phyloP scores from a whole-genome alignment of 1,284 basidiomycete genomes.

The Marasmius oreades region DNA sequence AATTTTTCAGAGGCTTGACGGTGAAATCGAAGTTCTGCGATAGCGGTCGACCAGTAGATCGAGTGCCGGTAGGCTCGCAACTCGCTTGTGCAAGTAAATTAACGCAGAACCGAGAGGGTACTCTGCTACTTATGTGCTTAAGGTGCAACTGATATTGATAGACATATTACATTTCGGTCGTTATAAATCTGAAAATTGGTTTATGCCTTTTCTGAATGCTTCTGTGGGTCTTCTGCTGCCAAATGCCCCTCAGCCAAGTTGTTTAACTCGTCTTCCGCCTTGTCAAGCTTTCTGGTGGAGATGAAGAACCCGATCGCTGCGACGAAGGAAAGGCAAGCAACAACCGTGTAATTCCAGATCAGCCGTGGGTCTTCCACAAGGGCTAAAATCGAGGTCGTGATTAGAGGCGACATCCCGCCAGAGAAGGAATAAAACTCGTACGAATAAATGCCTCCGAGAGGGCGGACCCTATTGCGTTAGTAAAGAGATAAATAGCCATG shows the following conservation, averaged over 20 bases:
- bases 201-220: background rate
- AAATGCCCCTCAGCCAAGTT: background rate
- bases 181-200: background rate
- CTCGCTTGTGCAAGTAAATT: no score
- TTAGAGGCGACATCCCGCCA: background rate
- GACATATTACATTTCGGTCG: background rate
- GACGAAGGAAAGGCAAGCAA: slow-evolving; percentile 23
- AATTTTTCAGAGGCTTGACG: no score
- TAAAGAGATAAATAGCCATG: slow-evolving; percentile 74
- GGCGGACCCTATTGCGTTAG: slow-evolving; percentile 59
- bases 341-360: slow-evolving; percentile 30
- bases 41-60: no score
- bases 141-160: no score
- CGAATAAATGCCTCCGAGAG: slow-evolving; percentile 67
- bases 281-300: background rate
- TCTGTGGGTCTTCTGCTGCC: background rate
- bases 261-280: background rate
- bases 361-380: slow-evolving; percentile 33
- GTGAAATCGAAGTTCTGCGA: no score
- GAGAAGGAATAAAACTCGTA: slow-evolving; percentile 40
- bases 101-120: no score
- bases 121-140: no score
- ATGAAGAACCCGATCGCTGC: background rate
- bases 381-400: slow-evolving; percentile 18
- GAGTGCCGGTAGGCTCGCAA: no score